Base-by-base conservation (phyloP, 2,329 filamentous ascomycete species). In the Aspergillus fructus region DNA sequence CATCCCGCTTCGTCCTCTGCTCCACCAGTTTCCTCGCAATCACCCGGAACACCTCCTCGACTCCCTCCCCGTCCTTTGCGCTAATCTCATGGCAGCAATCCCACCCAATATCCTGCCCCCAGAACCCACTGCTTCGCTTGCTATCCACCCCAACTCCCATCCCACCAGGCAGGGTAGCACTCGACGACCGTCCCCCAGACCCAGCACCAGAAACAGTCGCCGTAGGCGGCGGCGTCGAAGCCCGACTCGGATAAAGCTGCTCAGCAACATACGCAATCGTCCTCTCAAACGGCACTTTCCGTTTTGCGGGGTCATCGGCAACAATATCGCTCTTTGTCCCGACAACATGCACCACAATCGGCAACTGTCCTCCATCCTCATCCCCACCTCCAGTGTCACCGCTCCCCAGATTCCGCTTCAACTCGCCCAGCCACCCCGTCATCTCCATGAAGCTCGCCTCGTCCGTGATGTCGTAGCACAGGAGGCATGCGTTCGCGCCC, bases 61-160 rank as follows among this genome's bases (percentile, higher is more conserved):
- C 93, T 17, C 93, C 93, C 79, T 97, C 93, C 56, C 93, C 93
- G 68, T 89, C 92, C 79, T 96, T 93, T 48, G 93, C 93, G 65
- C 88, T 93, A 70, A 99, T 93, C 78, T 99, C 94, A 74, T 97
- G 94, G 73, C 93, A 97, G 62, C 92, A 96, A 69, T 97, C 93
- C 93, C 93, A 97, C 52, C 93, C 92, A 5, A 92, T 87, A 70
- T 97, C 93, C 72, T 94, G 90, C 21, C 89, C 91, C 93, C 93
- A 97, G 76, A 74, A 80, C 51, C 66, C 79, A 62, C 70, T 78
- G 67, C 76, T 76, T 59, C 75, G 77, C 58, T 79, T 79, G 64
- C 74, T 79, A 62, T 77, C 76, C 0, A 73, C 66, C 42, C 72
- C 76, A 49, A 53, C 24, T 1, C 50, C 21, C 50, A 50, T 37